These are phyloP conservation scores for Leishmania amazonensis DNA, from an alignment of 208 protist species.

Conservation along the genomic window DNA sequence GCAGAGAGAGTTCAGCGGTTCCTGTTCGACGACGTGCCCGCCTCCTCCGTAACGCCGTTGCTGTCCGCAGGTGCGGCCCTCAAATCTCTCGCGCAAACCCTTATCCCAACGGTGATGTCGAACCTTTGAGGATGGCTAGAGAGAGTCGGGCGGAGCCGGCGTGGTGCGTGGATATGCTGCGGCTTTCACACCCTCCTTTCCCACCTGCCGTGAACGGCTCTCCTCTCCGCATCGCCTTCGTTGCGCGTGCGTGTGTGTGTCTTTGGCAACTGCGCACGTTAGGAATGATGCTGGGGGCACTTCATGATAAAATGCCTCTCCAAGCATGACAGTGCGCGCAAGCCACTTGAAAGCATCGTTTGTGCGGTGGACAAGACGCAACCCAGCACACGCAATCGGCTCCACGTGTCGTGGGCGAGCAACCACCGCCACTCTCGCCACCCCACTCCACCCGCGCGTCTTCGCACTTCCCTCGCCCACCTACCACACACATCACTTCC, in stretches of 20 bases:
- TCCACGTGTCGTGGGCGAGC: not conserved
- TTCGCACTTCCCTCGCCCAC: not conserved
- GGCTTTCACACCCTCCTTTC: not conserved
- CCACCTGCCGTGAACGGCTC: not conserved
- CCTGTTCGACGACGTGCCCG: conserved; percentile 2
- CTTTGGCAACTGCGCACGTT: not conserved
- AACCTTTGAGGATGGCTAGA: not conserved
- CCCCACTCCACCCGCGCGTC: not conserved
- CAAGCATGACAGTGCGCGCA: not conserved
- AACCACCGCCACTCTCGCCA: no score
- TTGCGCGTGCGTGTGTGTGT: conserved; percentile 7
- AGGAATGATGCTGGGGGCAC: not conserved
- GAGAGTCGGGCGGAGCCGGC: not conserved
- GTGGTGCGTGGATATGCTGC: not conserved
- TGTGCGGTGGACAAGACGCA: not conserved
- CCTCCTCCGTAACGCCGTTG: not conserved
- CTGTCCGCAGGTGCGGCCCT: not conserved
- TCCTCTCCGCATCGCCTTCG: not conserved
- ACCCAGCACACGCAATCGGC: not conserved
- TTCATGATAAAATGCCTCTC: not conserved
- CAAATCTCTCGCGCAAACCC: not conserved
- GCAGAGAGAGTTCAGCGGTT: conserved; percentile 3
- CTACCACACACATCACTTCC: not conserved
- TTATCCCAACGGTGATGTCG: not conserved
- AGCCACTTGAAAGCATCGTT: not conserved